Conservation (phyloP, 108 stramenopile species). For the Cyclotella choctawhatcheeana region DNA sequence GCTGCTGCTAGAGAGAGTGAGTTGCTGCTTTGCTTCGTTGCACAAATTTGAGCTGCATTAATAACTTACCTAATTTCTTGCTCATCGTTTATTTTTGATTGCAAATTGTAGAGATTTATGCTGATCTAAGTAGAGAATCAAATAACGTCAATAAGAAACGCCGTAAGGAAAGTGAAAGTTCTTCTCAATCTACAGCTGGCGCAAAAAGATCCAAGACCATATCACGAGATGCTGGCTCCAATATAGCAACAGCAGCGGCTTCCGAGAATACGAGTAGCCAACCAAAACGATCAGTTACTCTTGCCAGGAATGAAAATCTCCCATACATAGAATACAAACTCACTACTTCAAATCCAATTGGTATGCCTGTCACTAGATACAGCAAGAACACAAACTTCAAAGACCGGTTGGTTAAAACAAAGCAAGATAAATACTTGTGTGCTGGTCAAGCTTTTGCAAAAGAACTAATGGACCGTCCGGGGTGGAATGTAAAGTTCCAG, state of each 20-base stretch:
- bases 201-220: not conserved
- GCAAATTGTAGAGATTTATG: not conserved
- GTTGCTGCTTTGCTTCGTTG: not conserved
- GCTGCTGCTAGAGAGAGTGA: not conserved
- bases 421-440: conserved; percentile 2
- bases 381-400: not conserved
- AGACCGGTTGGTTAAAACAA: not conserved
- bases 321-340: not conserved
- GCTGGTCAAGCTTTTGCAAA: conserved; percentile 6
- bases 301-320: not conserved
- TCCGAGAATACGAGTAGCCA: not conserved
- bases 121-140: not conserved
- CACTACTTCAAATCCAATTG: not conserved
- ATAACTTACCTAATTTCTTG: not conserved
- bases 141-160: not conserved
- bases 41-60: not conserved
- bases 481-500: not conserved
- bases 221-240: no score
- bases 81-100: not conserved
- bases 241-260: not conserved
- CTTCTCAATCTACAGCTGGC: not conserved
- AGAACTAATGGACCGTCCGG: not conserved
- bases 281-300: not conserved
- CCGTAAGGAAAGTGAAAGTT: not conserved
- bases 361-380: not conserved